Evolutionary conservation across 2,329 filamentous ascomycete species (phyloP), one percentile per base, ranked within the genome.

Genomic region (Aspergillus puulaauensis): DNA sequence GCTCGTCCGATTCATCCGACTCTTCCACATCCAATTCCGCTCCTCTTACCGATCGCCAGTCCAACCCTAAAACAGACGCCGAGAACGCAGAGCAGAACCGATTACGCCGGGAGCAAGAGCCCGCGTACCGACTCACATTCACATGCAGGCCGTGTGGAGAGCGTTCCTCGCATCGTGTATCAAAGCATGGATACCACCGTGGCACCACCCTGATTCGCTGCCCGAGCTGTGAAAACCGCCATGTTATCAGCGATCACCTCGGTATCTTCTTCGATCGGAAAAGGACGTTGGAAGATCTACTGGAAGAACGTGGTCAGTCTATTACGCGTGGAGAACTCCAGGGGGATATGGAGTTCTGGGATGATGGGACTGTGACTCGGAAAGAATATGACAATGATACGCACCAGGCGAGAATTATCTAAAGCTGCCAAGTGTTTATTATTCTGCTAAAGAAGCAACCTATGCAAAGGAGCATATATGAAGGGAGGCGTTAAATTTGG

Each of bases 261-360:
- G 86, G 85, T 66, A 84, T 87, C 59, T 80, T 80, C 63, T 72
- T 75, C 52, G 77, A 80, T 53, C 63, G 72, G 45, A 70, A 69
- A 27, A 73, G 67, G 14, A 79, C 75, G 0, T 59, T 80, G 19
- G 77, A 79, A 59, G 77, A 79, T 64, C 71, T 79, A 19, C 51
- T 80, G 50, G 60, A 68, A 23, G 62, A 72, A 33, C 69, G 73
- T 51, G 77, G 77, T 2, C 90, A 96, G 73, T 88, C 93, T 61
- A 75, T 98, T 50, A 84, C 95, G 78, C 89, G 89, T 69, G 93
- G 93, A 5, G 83, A 86, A 63, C 76, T 89, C 52, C 87, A 93
- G 64, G 91, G 91, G n/a, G 90, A 96, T 71, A 78, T 97, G 48
- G 93, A 98, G 73, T 95, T 97, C 66, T 96, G 92, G 89, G 88